Percentiles rank a stretch among this genome's conserved stretches.
Conservation (phyloP, 2,329 filamentous ascomycete genomes). For the Fusarium ambrosium region DNA sequence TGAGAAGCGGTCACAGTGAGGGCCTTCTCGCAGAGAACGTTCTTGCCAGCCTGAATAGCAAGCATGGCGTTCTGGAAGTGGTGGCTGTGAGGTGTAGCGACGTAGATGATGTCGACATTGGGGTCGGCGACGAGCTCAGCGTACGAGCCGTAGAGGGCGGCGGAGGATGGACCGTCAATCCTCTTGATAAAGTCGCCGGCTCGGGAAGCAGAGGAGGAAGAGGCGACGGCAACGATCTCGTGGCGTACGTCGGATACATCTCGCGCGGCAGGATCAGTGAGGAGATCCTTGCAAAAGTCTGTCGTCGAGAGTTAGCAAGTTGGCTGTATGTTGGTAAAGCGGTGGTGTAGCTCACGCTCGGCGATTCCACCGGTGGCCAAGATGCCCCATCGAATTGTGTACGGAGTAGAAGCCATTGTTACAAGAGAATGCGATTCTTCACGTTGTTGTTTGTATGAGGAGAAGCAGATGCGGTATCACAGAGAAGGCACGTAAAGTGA, state of each 20-base stretch:
- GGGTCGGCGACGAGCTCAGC: conserved; percentile 83
- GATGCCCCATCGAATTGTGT: conserved; percentile 70
- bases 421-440: conserved; percentile 3
- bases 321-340: background rate
- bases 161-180: conserved; percentile 75
- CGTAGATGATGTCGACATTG: conserved; percentile 87
- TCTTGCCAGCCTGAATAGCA: conserved; percentile 85
- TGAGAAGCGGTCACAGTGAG: conserved; percentile 88
- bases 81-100: conserved; percentile 91
- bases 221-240: conserved; percentile 83
- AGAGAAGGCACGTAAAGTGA: conserved; percentile 10
- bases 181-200: conserved; percentile 81
- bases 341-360: conserved; percentile 58
- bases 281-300: conserved; percentile 83
- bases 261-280: conserved; percentile 78
- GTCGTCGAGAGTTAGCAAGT: conserved; percentile 4
- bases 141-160: conserved; percentile 84
- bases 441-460: background rate
- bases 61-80: conserved; percentile 93
- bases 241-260: conserved; percentile 80
- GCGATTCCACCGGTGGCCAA: conserved; percentile 72
- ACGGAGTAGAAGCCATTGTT: conserved; percentile 59
- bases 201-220: conserved; percentile 77
- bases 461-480: background rate
- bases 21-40: conserved; percentile 92